Conservation (phyloP, 139 green algal genomes). For the Closterium sp. region DNA sequence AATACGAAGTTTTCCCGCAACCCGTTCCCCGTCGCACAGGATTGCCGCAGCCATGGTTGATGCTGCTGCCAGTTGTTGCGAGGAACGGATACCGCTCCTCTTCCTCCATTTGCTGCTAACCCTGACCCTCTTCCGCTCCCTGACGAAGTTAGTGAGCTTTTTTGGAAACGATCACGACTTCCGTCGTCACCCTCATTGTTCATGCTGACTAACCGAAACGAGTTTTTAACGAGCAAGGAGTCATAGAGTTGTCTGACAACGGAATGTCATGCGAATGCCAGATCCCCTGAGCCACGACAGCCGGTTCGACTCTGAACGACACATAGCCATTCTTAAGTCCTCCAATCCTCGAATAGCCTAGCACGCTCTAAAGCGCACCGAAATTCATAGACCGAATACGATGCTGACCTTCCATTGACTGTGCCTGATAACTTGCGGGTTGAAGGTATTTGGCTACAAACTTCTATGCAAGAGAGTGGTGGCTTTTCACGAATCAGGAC, state of each 20-base stretch:
- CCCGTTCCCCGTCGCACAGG: not conserved
- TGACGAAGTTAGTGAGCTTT: not conserved
- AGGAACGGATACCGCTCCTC: not conserved
- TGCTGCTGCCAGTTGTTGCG: not conserved
- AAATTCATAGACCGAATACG: not conserved
- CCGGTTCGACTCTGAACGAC: not conserved
- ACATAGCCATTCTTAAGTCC: not conserved
- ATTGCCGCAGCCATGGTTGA: not conserved
- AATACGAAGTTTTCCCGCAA: not conserved
- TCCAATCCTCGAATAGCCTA: not conserved
- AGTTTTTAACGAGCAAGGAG: not conserved
- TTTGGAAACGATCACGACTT: not conserved
- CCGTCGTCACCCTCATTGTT: not conserved
- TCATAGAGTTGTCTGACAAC: not conserved
- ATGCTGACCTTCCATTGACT: not conserved
- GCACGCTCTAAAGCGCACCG: not conserved
- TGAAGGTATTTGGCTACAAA: too few relatives aligned
- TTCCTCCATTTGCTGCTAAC: not conserved
- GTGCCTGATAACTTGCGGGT: not conserved
- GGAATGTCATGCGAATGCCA: not conserved
- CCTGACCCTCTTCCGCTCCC: not conserved
- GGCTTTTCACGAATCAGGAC: too few relatives aligned
- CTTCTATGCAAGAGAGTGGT: not conserved
- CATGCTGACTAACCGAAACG: not conserved
- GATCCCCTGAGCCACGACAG: not conserved